Evolutionary conservation across 1,284 basidiomycete species (phyloP), one percentile per base, ranked within the genome.

Genomic region (Ceraceosorus guamensis): DNA sequence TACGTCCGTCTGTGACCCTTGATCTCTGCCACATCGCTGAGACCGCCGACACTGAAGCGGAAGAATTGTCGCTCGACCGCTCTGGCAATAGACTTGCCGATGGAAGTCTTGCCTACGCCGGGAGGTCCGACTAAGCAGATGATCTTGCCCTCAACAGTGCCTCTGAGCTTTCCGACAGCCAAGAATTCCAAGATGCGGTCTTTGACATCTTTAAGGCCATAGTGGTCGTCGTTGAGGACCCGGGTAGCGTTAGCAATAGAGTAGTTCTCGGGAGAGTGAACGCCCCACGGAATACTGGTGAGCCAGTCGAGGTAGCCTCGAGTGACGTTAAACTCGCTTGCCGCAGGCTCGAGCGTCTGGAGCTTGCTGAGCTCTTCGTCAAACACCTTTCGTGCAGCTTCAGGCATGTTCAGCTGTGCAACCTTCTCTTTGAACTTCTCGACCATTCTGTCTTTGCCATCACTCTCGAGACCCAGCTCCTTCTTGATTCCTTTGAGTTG

Each of bases 401-500:
- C 90, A 0, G 93, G 92, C 93, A 98, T 97, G 70, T 88, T 88
- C 67, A 97, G 79, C 59, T 81, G 79, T 35, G 83, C 84, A 0
- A 91, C 92, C 60, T 93, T 85, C 73, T 95, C 89, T 46, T 85
- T 88, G 80, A 97, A 95, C 80, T 93, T 91, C 77, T 95, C 90
- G 50, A 97, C 87, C 60, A 97, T 80, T 79, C 92, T 95, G 79
- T 97, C 93, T 81, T 97, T 97, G 43, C 93, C 93, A 70, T 98
- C 93, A 35, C 86, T 87, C 78, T 93, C 91, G 84, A 97, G 89
- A 4, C 93, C 93, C 6, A 98, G 82, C 79, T 97, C 95, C 80
- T 93, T 95, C 82, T 98, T 97, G 79, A 99, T 98, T 1, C 90
- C 91, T 79, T 95, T 96, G 61, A 98, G 83, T 79, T 98, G 95